phyloP scores from a whole-genome alignment of 116 monocot genomes.

The Phalaenopsis hybrid region DNA sequence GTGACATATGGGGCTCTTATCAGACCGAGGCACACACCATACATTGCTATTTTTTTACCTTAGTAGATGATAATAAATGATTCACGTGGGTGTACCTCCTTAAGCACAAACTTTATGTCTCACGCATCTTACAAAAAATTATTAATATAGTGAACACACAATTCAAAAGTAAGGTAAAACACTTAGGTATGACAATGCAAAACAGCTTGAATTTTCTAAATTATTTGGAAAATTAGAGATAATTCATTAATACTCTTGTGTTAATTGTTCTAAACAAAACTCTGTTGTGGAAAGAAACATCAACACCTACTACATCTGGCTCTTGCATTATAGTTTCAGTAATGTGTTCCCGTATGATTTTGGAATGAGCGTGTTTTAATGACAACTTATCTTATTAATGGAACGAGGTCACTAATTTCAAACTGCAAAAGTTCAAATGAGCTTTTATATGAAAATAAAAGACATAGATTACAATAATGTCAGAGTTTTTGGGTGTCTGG shows the following conservation, averaged over 20 bases:
- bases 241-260: background rate
- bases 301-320: constrained; percentile 11
- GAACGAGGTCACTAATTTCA: too few species aligned
- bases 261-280: constrained; percentile 2
- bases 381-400: too few species aligned
- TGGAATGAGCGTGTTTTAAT: background rate
- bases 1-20: constrained; percentile 21
- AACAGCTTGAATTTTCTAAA: background rate
- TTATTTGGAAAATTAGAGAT: background rate
- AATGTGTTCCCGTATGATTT: background rate
- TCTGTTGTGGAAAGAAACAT: constrained; percentile 13
- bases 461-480: too few species aligned
- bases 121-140: constrained; percentile 1
- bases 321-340: constrained; percentile 3
- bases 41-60: constrained; percentile 10
- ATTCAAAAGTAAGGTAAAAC: constrained; percentile 6
- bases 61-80: constrained; percentile 18
- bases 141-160: background rate
- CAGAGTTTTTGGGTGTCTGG: too few species aligned
- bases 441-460: too few species aligned
- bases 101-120: background rate
- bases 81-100: constrained; percentile 13
- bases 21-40: background rate
- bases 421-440: too few species aligned
- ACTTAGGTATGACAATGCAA: constrained; percentile 12